Evolutionary conservation across 2,329 filamentous ascomycete genomes (phyloP), one percentile per base, ranked within the genome.

Genomic region (Diplocarpon rosae): DNA sequence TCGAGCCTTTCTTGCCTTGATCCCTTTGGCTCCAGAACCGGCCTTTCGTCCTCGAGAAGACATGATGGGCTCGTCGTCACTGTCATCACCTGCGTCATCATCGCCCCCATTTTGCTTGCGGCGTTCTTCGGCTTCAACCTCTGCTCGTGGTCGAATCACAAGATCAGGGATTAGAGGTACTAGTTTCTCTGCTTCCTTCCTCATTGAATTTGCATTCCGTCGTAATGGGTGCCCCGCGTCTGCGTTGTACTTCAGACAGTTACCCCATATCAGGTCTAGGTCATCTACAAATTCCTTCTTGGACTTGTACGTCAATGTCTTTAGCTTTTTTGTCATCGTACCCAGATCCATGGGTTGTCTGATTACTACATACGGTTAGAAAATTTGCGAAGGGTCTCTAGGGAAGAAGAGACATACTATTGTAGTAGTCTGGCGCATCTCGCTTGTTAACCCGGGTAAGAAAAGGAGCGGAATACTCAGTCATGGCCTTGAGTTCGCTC

Each of bases 331-430:
- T 50, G 93, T 95, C 88, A 98, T 96, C 38, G 81, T 83, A 31
- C 92, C 92, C 46, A 98, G 79, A 62, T 98, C 92, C 92, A 98
- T 98, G 1, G 92, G 92, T 37, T 89, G 83, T 66, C 93, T 95
- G 66, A 96, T 95, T 53, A 86, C 83, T 88, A 60, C 76, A 70
- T 55, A 67, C 66, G 16, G 68, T 72, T 56, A 62, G 52, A 42
- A 20, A 27, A 11, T 14, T 17, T 15, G 31, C 27, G 3, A 11
- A 27, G 31, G 6, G 13, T 32, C 11, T 32, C 31, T 35, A n/a
- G 28, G 30, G 16, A 13, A 36, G 16, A 24, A 7, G 24, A 30
- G 29, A 66, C 79, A 81, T 78, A 83, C 92, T 78, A 55, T 78
- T 83, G 64, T 93, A 88, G 65, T 98, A 98, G 65, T 96, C 89